phyloP scores from a whole-genome alignment of 495 filamentous ascomycete species.

The Jackrogersella minutella region DNA sequence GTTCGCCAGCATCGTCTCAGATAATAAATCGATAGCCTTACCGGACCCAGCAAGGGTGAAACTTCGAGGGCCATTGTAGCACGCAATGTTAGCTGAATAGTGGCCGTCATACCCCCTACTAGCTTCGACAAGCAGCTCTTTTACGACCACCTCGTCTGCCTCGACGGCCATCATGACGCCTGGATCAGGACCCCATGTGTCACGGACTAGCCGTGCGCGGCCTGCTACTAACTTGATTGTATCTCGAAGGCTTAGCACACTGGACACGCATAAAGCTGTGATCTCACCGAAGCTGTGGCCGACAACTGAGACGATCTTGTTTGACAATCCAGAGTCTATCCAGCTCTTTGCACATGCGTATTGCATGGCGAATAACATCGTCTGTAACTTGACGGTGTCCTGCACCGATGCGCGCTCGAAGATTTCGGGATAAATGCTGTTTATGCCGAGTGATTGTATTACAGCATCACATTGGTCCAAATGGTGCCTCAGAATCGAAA shows the following conservation, averaged over 20 bases:
- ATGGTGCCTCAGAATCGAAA: slow-evolving; percentile 46
- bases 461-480: slow-evolving; percentile 50
- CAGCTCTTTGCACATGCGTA: slow-evolving; percentile 53
- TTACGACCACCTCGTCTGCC: slow-evolving; percentile 35
- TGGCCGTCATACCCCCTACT: neutral
- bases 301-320: slow-evolving; percentile 50
- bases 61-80: slow-evolving; percentile 60
- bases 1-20: neutral
- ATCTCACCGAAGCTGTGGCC: slow-evolving; percentile 65
- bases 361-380: slow-evolving; percentile 53
- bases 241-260: slow-evolving; percentile 48
- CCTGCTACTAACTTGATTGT: slow-evolving; percentile 49
- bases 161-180: slow-evolving; percentile 61
- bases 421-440: slow-evolving; percentile 56
- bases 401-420: slow-evolving; percentile 49
- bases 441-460: slow-evolving; percentile 39
- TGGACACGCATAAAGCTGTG: slow-evolving; percentile 55
- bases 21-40: slow-evolving; percentile 39
- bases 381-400: slow-evolving; percentile 56
- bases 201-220: slow-evolving; percentile 51
- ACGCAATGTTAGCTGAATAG: slow-evolving; percentile 52
- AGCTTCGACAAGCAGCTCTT: slow-evolving; percentile 36
- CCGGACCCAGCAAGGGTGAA: slow-evolving; percentile 56
- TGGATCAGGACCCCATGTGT: slow-evolving; percentile 50
- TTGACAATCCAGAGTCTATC: slow-evolving; percentile 51